A percentile compares a stretch with the other conserved stretches of the same genome.
These are phyloP conservation scores for Saturnispora ahearnii DNA, from an alignment of 805 yeast species.

Conservation along the genomic window DNA sequence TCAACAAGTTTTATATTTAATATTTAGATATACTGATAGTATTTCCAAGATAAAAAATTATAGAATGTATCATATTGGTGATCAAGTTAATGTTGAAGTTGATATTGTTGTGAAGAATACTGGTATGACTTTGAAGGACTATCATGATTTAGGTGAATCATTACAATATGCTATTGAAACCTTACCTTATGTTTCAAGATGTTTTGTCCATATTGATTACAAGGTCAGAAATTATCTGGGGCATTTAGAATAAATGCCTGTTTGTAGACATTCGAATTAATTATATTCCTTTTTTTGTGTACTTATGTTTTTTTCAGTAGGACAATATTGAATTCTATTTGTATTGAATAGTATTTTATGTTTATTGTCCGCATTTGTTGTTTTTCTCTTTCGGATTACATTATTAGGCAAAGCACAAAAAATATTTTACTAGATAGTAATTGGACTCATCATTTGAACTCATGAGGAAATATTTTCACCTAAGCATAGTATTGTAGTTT, in stretches of 20 bases:
- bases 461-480: too few species aligned
- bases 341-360: too few species aligned
- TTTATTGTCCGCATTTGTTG: too few species aligned
- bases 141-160: constrained; percentile 76
- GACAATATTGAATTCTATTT: too few species aligned
- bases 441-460: too few species aligned
- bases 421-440: too few species aligned
- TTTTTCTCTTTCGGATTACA: too few species aligned
- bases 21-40: constrained; percentile 58
- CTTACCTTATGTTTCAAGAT: constrained; percentile 67
- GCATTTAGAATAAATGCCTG: constrained; percentile 19
- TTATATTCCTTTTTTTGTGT: too few species aligned
- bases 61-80: constrained; percentile 73
- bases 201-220: constrained; percentile 73
- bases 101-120: constrained; percentile 51
- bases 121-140: constrained; percentile 47
- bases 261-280: neutral
- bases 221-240: constrained; percentile 32
- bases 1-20: constrained; percentile 58
- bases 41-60: constrained; percentile 56
- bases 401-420: too few species aligned
- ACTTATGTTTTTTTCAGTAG: too few species aligned
- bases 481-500: too few species aligned
- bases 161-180: constrained; percentile 74
- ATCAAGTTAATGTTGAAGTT: constrained; percentile 65